These are phyloP conservation scores for Neurospora sp. DNA, from an alignment of 495 filamentous ascomycete species.

Conservation along the genomic window DNA sequence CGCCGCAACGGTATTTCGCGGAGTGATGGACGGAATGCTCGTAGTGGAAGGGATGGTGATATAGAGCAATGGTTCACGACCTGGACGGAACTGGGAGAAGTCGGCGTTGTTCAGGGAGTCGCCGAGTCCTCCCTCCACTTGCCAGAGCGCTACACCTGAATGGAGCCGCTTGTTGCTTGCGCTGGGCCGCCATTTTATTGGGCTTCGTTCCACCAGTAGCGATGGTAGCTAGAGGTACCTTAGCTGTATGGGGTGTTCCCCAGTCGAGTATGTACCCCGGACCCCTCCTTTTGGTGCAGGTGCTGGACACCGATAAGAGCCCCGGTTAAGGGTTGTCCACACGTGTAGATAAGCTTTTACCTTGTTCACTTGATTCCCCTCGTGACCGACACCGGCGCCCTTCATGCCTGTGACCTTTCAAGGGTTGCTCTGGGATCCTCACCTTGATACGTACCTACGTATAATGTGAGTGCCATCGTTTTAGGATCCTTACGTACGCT, in stretches of 20 bases:
- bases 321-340: background rate
- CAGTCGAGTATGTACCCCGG: background rate
- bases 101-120: background rate
- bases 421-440: background rate
- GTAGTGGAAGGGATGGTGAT: background rate
- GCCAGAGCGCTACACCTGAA: background rate
- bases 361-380: background rate
- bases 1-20: background rate
- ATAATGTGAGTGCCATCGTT: background rate
- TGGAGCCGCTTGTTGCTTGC: background rate
- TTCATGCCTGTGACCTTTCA: background rate
- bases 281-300: background rate
- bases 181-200: background rate
- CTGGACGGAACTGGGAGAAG: background rate
- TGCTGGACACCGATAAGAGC: background rate
- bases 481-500: background rate
- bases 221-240: background rate
- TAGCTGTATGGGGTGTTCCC: background rate
- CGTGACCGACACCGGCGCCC: background rate
- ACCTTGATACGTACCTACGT: background rate
- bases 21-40: background rate
- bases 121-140: background rate
- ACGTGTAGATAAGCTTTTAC: background rate
- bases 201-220: background rate
- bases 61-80: background rate